Evolutionary conservation across 495 filamentous ascomycete genomes (phyloP).

Genomic region (Aspergillus affinis): DNA sequence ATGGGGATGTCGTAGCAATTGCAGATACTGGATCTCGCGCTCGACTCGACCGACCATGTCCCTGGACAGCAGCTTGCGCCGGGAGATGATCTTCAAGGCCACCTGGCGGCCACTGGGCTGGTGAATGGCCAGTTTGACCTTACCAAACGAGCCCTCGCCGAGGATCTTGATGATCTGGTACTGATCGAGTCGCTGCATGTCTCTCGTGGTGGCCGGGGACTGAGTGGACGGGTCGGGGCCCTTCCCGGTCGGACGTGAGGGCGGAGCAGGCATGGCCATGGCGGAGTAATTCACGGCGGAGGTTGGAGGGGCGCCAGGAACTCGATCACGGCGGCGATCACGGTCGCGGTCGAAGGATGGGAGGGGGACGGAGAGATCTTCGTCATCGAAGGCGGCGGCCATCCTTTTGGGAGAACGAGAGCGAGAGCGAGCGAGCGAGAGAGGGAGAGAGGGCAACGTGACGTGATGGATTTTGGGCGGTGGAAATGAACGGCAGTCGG

Average conservation of each 20-base stretch:
- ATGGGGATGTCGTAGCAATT: slow-evolving; percentile 92
- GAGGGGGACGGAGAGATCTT: slow-evolving; percentile 88
- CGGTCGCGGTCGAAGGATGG: slow-evolving; percentile 53
- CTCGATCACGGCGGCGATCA: slow-evolving; percentile 18
- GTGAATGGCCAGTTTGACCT: slow-evolving; percentile 95
- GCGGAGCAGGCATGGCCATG: slow-evolving; percentile 52
- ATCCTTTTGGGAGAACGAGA: slow-evolving; percentile 26
- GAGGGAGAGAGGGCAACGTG: slow-evolving; percentile 29
- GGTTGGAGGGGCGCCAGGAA: slow-evolving; percentile 15
- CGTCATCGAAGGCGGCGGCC: slow-evolving; percentile 69
- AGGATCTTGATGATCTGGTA: slow-evolving; percentile 89
- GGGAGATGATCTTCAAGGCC: slow-evolving; percentile 93
- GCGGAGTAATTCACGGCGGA: slow-evolving; percentile 34
- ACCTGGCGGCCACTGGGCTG: slow-evolving; percentile 89
- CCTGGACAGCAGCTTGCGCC: slow-evolving; percentile 89
- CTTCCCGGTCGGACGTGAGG: slow-evolving; percentile 40
- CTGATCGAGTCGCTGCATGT: slow-evolving; percentile 80
- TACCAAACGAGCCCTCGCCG: slow-evolving; percentile 95
- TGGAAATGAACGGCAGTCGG: no score
- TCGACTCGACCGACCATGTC: slow-evolving; percentile 98
- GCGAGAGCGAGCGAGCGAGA: slow-evolving; percentile 1
- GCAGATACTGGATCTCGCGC: slow-evolving; percentile 96
- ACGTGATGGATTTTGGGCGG: slow-evolving; percentile 42
- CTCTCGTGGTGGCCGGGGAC: slow-evolving; percentile 47
- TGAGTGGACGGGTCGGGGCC: slow-evolving; percentile 32